Evolutionary conservation across 2,329 filamentous ascomycete species (phyloP).

Genomic region (Blastomyces gilchristii): DNA sequence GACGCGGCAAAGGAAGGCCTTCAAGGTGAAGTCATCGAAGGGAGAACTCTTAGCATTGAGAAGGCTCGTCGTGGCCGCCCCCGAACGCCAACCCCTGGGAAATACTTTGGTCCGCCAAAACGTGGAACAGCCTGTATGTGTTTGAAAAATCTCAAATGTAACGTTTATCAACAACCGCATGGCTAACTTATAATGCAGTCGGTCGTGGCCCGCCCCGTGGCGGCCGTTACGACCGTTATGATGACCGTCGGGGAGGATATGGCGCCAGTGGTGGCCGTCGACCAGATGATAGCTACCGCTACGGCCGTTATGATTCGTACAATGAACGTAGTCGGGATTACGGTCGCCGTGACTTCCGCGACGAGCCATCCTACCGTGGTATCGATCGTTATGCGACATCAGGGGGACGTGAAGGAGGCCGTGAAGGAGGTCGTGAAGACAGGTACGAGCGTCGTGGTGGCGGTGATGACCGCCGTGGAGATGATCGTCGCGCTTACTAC

Average conservation of each 20-base stretch:
- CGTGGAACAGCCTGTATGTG: conserved; percentile 59
- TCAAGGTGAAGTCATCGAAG: conserved; percentile 90
- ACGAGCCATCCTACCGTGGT: conserved; percentile 29
- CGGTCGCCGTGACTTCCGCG: conserved; percentile 19
- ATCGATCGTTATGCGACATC: conserved; percentile 49
- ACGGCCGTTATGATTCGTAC: conserved; percentile 41
- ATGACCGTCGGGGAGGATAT: conserved; percentile 38
- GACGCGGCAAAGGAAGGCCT: conserved; percentile 94
- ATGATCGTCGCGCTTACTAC: conserved; percentile 42
- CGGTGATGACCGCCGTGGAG: conserved; percentile 37
- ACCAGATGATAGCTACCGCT: conserved; percentile 36
- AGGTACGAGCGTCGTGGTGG: conserved; percentile 33
- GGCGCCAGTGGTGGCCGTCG: conserved; percentile 28
- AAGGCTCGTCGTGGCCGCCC: conserved; percentile 93
- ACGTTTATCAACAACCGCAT: not conserved
- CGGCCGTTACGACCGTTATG: conserved; percentile 39
- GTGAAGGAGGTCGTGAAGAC: conserved; percentile 25
- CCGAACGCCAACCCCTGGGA: conserved; percentile 91
- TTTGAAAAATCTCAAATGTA: conserved; percentile 17
- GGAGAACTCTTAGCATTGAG: conserved; percentile 93
- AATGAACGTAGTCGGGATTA: conserved; percentile 37
- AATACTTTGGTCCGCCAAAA: conserved; percentile 98
- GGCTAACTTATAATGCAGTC: conserved; percentile 31
- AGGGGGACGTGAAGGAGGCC: conserved; percentile 1
- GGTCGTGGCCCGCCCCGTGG: conserved; percentile 36